Evolutionary conservation across 2,329 filamentous ascomycete genomes (phyloP), one percentile per base, ranked within the genome.

Genomic region (Fusarium tanahbumbuense): DNA sequence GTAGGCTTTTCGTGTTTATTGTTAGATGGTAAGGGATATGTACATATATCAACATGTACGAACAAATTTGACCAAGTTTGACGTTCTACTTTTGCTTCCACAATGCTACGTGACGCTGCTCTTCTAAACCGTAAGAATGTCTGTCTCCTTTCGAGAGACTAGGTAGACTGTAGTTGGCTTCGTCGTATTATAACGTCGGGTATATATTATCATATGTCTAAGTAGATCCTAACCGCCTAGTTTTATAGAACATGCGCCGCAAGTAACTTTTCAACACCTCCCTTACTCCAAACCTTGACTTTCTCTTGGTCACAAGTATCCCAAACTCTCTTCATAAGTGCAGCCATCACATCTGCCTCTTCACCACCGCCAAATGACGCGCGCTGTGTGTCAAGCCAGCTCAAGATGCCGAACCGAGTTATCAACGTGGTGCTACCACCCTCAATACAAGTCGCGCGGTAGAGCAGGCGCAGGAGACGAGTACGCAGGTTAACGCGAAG

Each of bases 341-440:
- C 85, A 64, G 81, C 84, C 54, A 89, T 81, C 25, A 88, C 78
- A 20, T 82, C 81, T 1, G 78, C 80, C 69, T 87, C 86, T 18
- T 85, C 83, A 46, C 61, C 58, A 4, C 71, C 67, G 4, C 72
- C 78, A 53, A 81, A 83, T 5, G 82, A 79, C 6, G 84, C 85
- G 37, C 86, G 78, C 73, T 89, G 88, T 63, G 87, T 86, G 62
- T 91, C 86, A 11, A 95, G 83, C 94, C 93, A 97, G 70, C 87
- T 90, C 56, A 95, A 78, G 22, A 92, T 82, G 18, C 92, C 93
- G 45, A 91, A 90, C 60, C 94, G 85, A 2, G 93, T 97, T 40
- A 93, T 86, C 47, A 97, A 83, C n/a, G 92, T 95, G 7, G 90
- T 92, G 78, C 92, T 93, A 2, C 92, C 93, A 3, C 87, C 89